phyloP scores from a whole-genome alignment of 1,284 basidiomycete genomes.

The Heimioporus retisporus region DNA sequence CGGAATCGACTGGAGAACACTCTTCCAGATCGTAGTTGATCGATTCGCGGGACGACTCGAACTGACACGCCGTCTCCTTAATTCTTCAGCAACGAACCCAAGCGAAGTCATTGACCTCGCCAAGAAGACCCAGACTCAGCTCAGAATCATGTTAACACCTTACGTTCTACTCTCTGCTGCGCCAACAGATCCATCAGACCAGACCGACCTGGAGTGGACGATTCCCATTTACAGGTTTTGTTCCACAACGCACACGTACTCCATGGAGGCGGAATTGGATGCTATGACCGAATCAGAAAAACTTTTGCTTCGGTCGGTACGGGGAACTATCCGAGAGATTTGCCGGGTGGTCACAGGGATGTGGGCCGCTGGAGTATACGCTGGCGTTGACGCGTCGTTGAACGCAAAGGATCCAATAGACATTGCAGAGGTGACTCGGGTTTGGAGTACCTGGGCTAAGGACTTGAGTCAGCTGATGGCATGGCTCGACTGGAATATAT shows the following conservation, averaged over 20 bases:
- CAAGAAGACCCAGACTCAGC: constrained; percentile 28
- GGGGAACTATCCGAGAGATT: constrained; percentile 51
- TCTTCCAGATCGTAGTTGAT: constrained; percentile 51
- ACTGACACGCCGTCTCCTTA: constrained; percentile 48
- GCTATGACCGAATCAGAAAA: constrained; percentile 48
- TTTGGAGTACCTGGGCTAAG: constrained; percentile 34
- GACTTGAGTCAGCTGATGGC: constrained; percentile 42
- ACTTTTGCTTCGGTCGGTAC: constrained; percentile 44
- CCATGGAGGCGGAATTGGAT: constrained; percentile 23
- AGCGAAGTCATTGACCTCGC: constrained; percentile 16
- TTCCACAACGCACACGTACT: constrained; percentile 46
- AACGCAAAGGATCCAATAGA: constrained; percentile 6
- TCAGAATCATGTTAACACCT: constrained; percentile 32
- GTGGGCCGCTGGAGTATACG: constrained; percentile 52
- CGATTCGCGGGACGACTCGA: constrained; percentile 56
- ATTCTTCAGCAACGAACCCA: constrained; percentile 17
- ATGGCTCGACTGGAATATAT: constrained; percentile 54
- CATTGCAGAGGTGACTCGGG: constrained; percentile 6
- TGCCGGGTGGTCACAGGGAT: constrained; percentile 55
- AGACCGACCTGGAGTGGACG: constrained; percentile 31
- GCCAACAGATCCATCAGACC: constrained; percentile 7
- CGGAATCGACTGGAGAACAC: constrained; percentile 55
- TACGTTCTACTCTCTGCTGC: constrained; percentile 18
- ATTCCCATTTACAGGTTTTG: constrained; percentile 37
- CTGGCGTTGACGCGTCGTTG: constrained; percentile 39